phyloP scores from a whole-genome alignment of 75 land plant genomes.

The Selaginella moellendorffii region DNA sequence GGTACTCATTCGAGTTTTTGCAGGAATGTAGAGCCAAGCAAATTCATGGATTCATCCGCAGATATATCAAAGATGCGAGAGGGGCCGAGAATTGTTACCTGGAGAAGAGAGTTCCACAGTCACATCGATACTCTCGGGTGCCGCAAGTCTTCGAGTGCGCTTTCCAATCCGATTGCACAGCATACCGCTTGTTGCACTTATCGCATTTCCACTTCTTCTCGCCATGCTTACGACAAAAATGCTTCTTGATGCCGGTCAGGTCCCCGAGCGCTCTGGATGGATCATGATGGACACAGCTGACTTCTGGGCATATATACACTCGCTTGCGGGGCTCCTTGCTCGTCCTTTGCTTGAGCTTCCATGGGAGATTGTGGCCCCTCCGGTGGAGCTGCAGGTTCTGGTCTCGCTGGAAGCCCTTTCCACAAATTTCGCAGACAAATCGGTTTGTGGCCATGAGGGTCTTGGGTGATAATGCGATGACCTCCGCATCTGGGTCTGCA shows the following conservation, averaged over 20 bases:
- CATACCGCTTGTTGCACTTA: slow-evolving; percentile 83
- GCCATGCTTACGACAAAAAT: slow-evolving; percentile 87
- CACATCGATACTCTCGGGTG: slow-evolving; percentile 91
- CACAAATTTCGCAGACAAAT: slow-evolving; percentile 89
- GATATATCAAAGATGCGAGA: not conserved
- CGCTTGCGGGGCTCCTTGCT: slow-evolving; percentile 71
- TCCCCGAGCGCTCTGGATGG: slow-evolving; percentile 87
- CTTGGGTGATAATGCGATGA: slow-evolving; percentile 80
- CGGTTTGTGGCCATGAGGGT: slow-evolving; percentile 80
- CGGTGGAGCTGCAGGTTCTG: slow-evolving; percentile 91
- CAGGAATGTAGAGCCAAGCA: not conserved
- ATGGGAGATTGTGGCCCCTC: slow-evolving; percentile 86
- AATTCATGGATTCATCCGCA: not conserved
- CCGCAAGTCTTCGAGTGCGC: slow-evolving; percentile 98
- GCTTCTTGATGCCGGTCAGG: slow-evolving; percentile 90
- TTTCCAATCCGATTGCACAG: slow-evolving; percentile 98
- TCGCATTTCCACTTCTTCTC: slow-evolving; percentile 99
- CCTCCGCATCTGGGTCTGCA: slow-evolving; percentile 95
- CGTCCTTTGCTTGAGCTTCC: slow-evolving; percentile 86
- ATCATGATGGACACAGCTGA: slow-evolving; percentile 81
- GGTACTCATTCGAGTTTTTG: not conserved
- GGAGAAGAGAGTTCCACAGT: slow-evolving; percentile 94
- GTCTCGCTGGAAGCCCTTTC: slow-evolving; percentile 89
- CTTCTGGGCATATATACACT: slow-evolving; percentile 86
- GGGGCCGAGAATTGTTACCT: slow-evolving; percentile 26